phyloP scores from a whole-genome alignment of 148 eudicot genomes.

The Euryodendron excelsum region DNA sequence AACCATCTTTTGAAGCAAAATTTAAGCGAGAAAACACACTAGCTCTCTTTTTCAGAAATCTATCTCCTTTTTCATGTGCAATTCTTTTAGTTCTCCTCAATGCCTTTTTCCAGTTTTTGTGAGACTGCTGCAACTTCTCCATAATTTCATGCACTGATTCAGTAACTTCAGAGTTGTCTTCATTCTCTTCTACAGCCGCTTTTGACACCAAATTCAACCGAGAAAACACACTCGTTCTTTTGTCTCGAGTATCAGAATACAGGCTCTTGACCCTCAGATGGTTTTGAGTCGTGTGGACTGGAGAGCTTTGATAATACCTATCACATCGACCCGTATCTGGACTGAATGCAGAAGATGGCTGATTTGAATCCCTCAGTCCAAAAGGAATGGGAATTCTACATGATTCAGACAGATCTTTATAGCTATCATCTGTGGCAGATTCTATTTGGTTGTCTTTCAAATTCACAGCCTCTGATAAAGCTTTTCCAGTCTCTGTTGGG shows the following conservation, averaged over 20 bases:
- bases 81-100: not conserved
- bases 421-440: not conserved
- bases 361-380: constrained; percentile 1
- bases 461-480: not conserved
- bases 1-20: not conserved
- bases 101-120: constrained; percentile 17
- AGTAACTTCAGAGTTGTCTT: constrained; percentile 3
- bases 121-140: constrained; percentile 17
- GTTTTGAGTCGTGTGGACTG: not conserved
- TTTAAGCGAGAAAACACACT: constrained; percentile 23
- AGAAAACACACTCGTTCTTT: constrained; percentile 18
- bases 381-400: constrained; percentile 2
- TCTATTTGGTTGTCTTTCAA: not conserved
- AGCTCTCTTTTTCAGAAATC: not conserved
- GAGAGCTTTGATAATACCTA: constrained; percentile 10
- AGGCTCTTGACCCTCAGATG: constrained; percentile 10
- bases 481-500: constrained; percentile 4
- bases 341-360: not conserved
- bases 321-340: not conserved
- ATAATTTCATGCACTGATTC: constrained; percentile 16
- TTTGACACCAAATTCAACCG: constrained; percentile 6
- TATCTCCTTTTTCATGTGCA: not conserved
- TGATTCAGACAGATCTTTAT: constrained; percentile 7
- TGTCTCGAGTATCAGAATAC: constrained; percentile 18
- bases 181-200: constrained; percentile 1